These are phyloP conservation scores for Botryotinia narcissicola DNA, from an alignment of 2,329 filamentous ascomycete species.

Conservation along the genomic window DNA sequence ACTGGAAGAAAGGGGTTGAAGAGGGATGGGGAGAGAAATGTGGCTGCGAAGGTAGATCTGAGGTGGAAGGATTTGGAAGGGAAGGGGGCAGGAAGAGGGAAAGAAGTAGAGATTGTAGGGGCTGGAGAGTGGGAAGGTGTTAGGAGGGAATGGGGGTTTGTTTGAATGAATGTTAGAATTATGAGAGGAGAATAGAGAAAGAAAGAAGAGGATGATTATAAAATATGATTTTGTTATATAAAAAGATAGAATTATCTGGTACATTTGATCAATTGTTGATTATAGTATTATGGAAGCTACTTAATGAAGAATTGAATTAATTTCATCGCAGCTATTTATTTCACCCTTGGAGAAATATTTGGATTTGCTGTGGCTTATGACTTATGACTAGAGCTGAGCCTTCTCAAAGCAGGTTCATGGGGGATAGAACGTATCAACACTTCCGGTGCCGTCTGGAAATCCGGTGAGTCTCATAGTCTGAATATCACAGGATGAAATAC, in stretches of 20 bases:
- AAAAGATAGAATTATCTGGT: neutral
- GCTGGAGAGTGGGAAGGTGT: slow-evolving; percentile 37
- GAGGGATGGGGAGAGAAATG: slow-evolving; percentile 19
- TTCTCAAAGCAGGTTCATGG: neutral
- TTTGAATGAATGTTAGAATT: slow-evolving; percentile 26
- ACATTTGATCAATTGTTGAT: neutral
- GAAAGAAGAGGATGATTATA: slow-evolving; percentile 13
- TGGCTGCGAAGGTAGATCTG: slow-evolving; percentile 34
- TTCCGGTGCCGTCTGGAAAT: neutral
- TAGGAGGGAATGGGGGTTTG: slow-evolving; percentile 35
- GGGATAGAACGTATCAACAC: neutral
- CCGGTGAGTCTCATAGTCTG: too few relatives aligned
- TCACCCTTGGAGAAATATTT: neutral
- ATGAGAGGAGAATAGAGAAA: neutral
- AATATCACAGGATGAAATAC: too few relatives aligned
- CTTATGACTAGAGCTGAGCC: neutral
- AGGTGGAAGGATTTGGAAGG: slow-evolving; percentile 32
- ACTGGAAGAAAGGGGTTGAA: slow-evolving; percentile 21
- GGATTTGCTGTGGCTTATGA: neutral
- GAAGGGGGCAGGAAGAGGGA: slow-evolving; percentile 30
- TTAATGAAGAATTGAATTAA: neutral
- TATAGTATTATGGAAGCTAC: neutral
- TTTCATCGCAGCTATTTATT: neutral
- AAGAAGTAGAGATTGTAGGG: slow-evolving; percentile 36
- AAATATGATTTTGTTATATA: neutral